Evolutionary conservation across 352 stramenopile species (phyloP).

Genomic region (Phytophthora litchii): DNA sequence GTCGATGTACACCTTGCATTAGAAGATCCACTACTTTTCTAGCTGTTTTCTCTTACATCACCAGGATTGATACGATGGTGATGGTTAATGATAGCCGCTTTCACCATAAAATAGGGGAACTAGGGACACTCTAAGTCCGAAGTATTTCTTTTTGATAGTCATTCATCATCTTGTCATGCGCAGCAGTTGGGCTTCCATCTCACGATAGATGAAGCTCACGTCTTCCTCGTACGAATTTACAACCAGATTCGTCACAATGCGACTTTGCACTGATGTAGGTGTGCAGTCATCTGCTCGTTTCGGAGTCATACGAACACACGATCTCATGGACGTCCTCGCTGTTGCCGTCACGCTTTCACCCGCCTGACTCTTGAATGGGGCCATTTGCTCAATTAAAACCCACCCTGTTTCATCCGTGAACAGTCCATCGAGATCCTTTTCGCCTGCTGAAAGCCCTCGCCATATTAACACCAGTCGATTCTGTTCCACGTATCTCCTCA

Average conservation of each 20-base stretch:
- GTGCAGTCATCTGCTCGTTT: constrained; percentile 17
- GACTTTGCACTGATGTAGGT: constrained; percentile 2
- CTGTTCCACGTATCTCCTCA: constrained; percentile 42
- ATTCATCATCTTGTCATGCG: constrained; percentile 20
- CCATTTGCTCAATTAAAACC: constrained; percentile 34
- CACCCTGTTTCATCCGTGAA: constrained; percentile 40
- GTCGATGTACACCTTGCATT: no score
- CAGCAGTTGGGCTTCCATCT: constrained; percentile 43
- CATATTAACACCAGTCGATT: constrained; percentile 40
- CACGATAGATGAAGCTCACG: constrained; percentile 43
- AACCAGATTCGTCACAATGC: constrained; percentile 30
- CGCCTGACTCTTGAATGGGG: constrained; percentile 1
- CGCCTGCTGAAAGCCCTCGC: constrained; percentile 37
- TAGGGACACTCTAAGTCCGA: no score
- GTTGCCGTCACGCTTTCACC: not conserved
- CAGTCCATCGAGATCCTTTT: constrained; percentile 36
- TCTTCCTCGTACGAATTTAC: constrained; percentile 46
- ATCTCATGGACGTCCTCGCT: constrained; percentile 31
- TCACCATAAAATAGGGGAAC: no score
- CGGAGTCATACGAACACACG: constrained; percentile 34
- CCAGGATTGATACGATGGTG: no score
- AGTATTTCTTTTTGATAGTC: not conserved
- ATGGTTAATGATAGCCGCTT: no score
- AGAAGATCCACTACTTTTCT: no score
- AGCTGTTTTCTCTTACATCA: no score